Evolutionary conservation across 2,329 filamentous ascomycete species (phyloP), one percentile per base, ranked within the genome.

Genomic region (Thielaviopsis musarum): DNA sequence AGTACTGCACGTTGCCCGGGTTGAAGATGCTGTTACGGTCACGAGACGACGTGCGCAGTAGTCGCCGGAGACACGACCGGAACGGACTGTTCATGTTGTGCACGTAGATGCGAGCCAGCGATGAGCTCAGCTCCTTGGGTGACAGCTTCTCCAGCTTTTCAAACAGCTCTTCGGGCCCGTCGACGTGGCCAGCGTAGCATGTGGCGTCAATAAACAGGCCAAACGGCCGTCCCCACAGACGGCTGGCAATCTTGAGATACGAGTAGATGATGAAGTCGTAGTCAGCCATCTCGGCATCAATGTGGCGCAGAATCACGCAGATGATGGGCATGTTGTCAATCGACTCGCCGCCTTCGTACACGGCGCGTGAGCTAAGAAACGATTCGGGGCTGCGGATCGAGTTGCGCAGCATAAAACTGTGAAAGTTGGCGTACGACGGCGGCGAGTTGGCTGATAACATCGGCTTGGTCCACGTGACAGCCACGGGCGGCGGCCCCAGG

Each of bases 51-150:
- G 82, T 71, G n/a, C 81, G 75, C 19, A 87, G 70, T 22, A 85
- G 72, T 24, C 82, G 77, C 5, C 83, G 76, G 65, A 86, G 81
- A 64, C 81, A 85, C 74, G 84, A 83, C 77, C 79, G 77, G 68
- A 84, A 85, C 12, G 81, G 78, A 65, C 80, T 85, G 65, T 87
- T 87, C 82, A 86, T 86, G 66, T 87, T 87, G 69, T 87, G 86
- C 17, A 87, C 75, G 64, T 86, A 87, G 49, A 85, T 75, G 45
- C 82, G 75, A 1, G 77, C 74, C 3, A 86, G 70, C 61, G 83
- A 79, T 57, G 74, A 75, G 1, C 77, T 75, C 52, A 86, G 68
- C 64, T 87, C 83, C 0, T 75, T 74, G 0, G 83, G 83, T 3
- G 80, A 82, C 2, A 87, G 73, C 12, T 78, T 70, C 65, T 85